Percentiles rank a stretch among this genome's conserved stretches.
Evolutionary conservation across 208 protist genomes (phyloP).

Genomic region (Wallacemonas collosoma): DNA sequence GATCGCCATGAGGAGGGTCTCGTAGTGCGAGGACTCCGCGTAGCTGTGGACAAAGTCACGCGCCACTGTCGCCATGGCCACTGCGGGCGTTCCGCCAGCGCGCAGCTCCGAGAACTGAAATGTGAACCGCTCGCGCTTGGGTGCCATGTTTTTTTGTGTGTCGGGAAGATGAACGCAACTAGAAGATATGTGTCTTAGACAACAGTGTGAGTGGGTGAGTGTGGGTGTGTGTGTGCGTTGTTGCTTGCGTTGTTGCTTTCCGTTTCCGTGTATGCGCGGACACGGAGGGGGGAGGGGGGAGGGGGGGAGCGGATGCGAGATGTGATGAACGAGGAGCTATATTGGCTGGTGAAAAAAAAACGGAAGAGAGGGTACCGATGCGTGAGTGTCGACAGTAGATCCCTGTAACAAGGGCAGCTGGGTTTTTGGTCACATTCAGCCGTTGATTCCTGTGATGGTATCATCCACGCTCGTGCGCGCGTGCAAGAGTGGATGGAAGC

Average conservation of each 20-base stretch:
- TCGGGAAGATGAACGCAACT: constrained; percentile 5
- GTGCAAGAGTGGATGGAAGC: neutral
- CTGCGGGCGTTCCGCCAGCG: constrained; percentile 39
- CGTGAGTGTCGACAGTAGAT: too few relatives aligned
- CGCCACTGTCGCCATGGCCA: constrained; percentile 69
- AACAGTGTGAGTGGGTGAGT: neutral
- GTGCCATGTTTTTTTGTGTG: neutral
- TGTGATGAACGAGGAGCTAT: too few relatives aligned
- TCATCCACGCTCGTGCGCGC: too few relatives aligned
- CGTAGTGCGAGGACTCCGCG: constrained; percentile 53
- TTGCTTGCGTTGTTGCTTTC: neutral
- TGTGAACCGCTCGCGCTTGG: constrained; percentile 52
- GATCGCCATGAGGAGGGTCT: constrained; percentile 54
- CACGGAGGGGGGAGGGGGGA: too few relatives aligned
- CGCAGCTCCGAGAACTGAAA: constrained; percentile 83
- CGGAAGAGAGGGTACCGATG: too few relatives aligned
- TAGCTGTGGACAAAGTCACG: constrained; percentile 63
- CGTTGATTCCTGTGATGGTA: too few relatives aligned
- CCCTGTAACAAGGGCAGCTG: too few relatives aligned
- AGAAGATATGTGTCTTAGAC: neutral
- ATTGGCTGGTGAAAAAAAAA: too few relatives aligned
- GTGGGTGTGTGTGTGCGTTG: neutral
- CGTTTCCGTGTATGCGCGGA: neutral
- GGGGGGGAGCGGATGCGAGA: too few relatives aligned
- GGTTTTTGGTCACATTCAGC: too few relatives aligned